Evolutionary conservation across 192 early-diverging fungal species (phyloP), one percentile per base, ranked within the genome.

Genomic region (Coemansia sp.): DNA sequence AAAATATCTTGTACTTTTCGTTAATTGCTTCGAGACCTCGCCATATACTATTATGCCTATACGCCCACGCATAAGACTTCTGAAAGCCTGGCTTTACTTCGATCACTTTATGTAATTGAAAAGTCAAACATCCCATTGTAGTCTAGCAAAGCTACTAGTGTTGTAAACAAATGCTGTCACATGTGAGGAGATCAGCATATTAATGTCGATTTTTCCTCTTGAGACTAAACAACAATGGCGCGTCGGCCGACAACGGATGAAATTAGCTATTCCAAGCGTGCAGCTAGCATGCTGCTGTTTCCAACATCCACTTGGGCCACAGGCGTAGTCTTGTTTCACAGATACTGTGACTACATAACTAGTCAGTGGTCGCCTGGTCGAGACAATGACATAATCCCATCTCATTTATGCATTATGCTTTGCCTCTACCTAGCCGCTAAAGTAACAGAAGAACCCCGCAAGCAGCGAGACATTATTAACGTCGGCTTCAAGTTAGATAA

Each of bases 401-500:
- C 35, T 61, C 74, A 65, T 3, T 59, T 77, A 7, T 60, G 59
- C 10, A 63, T 77, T 43, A 58, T 77, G 39, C 45, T 71, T 2
- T 77, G 75, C 39, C 28, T 77, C 8, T 77, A 71, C n/a, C 66
- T 77, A 21, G 70, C 75, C 4, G 68, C 75, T 8, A 77, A 77
- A 35, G 51, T 68, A 11, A 77, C 75, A n/a, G 70, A 77, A 36
- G 70, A 77, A 38, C 70, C 75, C 23, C 70, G 70, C 28, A 77
- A 69, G 42, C 70, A 72, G 42, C 58, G 70, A 9, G 70, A 77
- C 14, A 69, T 77, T 2, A 68, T 71, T 35, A 77, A 77, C 21
- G 66, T 69, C 21, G 70, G 66, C 4, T 62, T 60, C 59, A 68
- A 46, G 33, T 5, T 78, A 11, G 66, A 42, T 10, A 39, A 78